Conservation (phyloP, 1,284 basidiomycete species). For the Ceratobasidium sp. region DNA sequence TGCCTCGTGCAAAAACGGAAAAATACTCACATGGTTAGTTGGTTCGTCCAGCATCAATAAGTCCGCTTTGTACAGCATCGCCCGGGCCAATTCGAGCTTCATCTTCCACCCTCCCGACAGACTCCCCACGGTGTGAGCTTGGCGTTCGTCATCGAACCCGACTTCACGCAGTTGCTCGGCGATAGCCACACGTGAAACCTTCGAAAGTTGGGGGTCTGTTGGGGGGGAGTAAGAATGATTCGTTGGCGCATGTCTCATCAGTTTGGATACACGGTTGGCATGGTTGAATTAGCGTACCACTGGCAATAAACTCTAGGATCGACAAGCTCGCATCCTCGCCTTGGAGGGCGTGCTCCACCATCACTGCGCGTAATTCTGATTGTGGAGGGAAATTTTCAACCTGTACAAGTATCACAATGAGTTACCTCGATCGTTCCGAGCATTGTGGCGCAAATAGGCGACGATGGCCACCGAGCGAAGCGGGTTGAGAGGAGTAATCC, state of each 20-base stretch:
- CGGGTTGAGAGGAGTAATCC: neutral
- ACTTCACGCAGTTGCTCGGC: constrained; percentile 84
- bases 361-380: constrained; percentile 87
- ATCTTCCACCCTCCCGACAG: constrained; percentile 99
- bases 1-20: constrained; percentile 31
- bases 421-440: neutral
- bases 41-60: constrained; percentile 66
- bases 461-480: neutral
- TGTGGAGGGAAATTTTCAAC: constrained; percentile 95
- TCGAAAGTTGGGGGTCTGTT: constrained; percentile 63
- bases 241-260: neutral
- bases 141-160: constrained; percentile 91
- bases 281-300: constrained; percentile 65
- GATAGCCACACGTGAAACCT: constrained; percentile 76
- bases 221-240: neutral
- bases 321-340: constrained; percentile 87
- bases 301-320: constrained; percentile 90
- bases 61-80: constrained; percentile 98
- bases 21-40: constrained; percentile 85
- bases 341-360: constrained; percentile 97
- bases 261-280: neutral
- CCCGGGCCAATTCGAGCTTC: constrained; percentile 92
- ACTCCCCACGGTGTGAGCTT: constrained; percentile 87
- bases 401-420: constrained; percentile 41
- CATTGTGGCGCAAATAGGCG: constrained; percentile 5